These are phyloP conservation scores for Stramenopiles sp. DNA, from an alignment of 352 stramenopile genomes.

Conservation along the genomic window DNA sequence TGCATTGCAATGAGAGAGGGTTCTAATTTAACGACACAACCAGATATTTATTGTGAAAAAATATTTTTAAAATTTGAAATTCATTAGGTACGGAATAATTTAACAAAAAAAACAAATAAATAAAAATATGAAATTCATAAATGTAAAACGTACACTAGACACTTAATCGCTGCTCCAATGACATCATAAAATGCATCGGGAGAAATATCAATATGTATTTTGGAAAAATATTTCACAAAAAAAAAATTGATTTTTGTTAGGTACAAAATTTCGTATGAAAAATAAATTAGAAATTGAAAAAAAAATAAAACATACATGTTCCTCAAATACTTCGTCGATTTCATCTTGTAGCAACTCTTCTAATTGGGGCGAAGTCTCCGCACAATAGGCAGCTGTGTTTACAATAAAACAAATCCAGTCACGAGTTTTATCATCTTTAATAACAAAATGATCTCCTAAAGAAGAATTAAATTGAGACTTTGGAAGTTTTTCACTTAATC, in stretches of 20 bases:
- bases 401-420: slow-evolving; percentile 20
- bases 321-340: slow-evolving; percentile 56
- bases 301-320: no score
- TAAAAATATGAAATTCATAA: no score
- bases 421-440: background rate
- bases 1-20: no score
- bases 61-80: no score
- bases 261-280: slow-evolving; percentile 52
- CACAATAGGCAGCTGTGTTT: slow-evolving; percentile 92
- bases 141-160: no score
- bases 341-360: slow-evolving; percentile 78
- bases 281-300: no score
- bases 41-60: no score
- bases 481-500: slow-evolving; percentile 20
- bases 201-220: slow-evolving; percentile 64
- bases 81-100: no score
- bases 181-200: slow-evolving; percentile 48
- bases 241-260: slow-evolving; percentile 71
- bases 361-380: slow-evolving; percentile 68
- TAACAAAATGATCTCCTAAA: slow-evolving; percentile 2
- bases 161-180: slow-evolving; percentile 52
- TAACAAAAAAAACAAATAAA: no score
- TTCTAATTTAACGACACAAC: no score
- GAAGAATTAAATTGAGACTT: no score
- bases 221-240: slow-evolving; percentile 55